Evolutionary conservation across 176 grass and related monocot species (phyloP).

Genomic region (Eleusine indica): DNA sequence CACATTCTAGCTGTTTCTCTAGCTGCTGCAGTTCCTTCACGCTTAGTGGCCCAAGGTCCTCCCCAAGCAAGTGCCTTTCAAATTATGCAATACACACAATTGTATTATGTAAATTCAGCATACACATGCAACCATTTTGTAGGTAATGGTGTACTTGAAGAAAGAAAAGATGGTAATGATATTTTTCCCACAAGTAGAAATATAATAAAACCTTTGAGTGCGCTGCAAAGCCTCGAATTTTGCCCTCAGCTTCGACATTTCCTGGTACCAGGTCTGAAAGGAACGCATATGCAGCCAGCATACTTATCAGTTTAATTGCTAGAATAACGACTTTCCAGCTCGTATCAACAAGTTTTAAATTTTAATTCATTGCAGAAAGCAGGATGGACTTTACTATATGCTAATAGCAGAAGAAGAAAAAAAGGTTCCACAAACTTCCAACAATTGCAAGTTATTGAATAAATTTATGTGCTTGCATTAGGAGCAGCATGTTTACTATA

Average conservation of each 20-base stretch:
- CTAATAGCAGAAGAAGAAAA: background rate
- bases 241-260: slow-evolving; percentile 93
- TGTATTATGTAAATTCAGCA: background rate
- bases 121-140: too few species aligned
- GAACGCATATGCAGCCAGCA: background rate
- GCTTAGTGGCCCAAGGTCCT: slow-evolving; percentile 90
- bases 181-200: background rate
- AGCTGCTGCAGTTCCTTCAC: slow-evolving; percentile 95
- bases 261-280: slow-evolving; percentile 80
- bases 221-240: slow-evolving; percentile 89
- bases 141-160: background rate
- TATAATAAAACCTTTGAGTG: slow-evolving; percentile 68
- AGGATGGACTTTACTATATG: background rate
- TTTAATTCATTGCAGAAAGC: background rate
- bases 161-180: background rate
- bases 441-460: background rate
- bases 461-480: background rate
- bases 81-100: background rate
- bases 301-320: background rate
- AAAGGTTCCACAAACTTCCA: background rate
- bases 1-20: slow-evolving; percentile 89
- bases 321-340: background rate
- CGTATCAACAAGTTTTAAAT: background rate
- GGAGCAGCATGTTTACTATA: too few species aligned
- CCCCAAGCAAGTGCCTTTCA: slow-evolving; percentile 88